Conservation (phyloP, 371 early-diverging fungal species). For the Syncephalastrum monosporum region DNA sequence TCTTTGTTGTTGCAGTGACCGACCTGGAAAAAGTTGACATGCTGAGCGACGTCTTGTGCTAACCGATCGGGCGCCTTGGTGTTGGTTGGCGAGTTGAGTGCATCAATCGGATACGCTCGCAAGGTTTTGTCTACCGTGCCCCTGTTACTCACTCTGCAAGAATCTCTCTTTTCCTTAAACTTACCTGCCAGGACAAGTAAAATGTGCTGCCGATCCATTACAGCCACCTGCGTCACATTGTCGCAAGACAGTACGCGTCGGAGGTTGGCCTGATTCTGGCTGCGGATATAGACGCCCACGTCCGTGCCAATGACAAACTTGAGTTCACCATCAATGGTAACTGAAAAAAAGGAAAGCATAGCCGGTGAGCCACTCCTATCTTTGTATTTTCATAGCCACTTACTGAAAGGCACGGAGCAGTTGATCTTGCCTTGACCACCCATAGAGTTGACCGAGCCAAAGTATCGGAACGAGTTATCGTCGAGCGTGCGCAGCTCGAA, state of each 20-base stretch:
- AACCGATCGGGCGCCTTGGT: slow-evolving; percentile 38
- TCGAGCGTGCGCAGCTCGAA: slow-evolving; percentile 63
- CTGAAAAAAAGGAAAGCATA: background rate
- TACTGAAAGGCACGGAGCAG: slow-evolving; percentile 69
- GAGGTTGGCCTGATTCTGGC: slow-evolving; percentile 23
- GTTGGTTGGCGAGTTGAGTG: slow-evolving; percentile 43
- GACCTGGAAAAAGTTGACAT: slow-evolving; percentile 76
- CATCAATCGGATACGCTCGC: slow-evolving; percentile 64
- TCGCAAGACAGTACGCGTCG: slow-evolving; percentile 40
- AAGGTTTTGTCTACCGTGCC: slow-evolving; percentile 57
- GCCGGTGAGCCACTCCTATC: background rate
- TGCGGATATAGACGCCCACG: slow-evolving; percentile 68
- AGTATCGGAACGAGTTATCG: slow-evolving; percentile 40
- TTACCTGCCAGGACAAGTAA: slow-evolving; percentile 46
- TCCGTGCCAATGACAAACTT: slow-evolving; percentile 85
- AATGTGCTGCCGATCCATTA: slow-evolving; percentile 49
- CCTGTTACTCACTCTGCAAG: no score
- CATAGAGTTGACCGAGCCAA: slow-evolving; percentile 14
- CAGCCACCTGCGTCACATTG: slow-evolving; percentile 42
- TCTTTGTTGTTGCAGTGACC: slow-evolving; percentile 66
- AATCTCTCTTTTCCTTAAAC: background rate
- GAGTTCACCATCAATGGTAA: slow-evolving; percentile 33
- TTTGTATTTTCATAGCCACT: background rate
- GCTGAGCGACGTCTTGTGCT: slow-evolving; percentile 59
- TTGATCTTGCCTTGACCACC: slow-evolving; percentile 57